Evolutionary conservation across 192 early-diverging fungal species (phyloP).

Genomic region (Entomortierella lignicola): DNA sequence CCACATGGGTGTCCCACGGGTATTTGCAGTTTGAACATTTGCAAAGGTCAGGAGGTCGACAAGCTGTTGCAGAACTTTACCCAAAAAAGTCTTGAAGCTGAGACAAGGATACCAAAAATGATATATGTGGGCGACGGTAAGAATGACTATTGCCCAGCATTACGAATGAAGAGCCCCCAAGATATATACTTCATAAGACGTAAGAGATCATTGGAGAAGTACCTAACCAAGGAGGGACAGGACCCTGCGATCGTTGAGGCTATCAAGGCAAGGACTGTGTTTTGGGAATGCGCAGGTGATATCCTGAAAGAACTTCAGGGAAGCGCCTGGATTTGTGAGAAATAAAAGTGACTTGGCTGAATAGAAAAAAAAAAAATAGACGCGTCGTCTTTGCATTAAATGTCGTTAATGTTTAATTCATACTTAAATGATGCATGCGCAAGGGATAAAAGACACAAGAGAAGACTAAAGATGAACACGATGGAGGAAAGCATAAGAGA

Average conservation of each 20-base stretch:
- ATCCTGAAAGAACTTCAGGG: constrained; percentile 20
- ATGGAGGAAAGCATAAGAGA: too few species aligned
- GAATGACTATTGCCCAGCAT: constrained; percentile 53
- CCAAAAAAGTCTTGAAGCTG: neutral
- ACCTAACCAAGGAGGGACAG: constrained; percentile 1
- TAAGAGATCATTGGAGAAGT: constrained; percentile 27
- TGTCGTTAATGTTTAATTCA: too few species aligned
- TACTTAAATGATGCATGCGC: too few species aligned
- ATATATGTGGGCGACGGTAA: constrained; percentile 49
- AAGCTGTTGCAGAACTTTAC: constrained; percentile 12
- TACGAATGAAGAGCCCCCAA: constrained; percentile 11
- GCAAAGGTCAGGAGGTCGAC: constrained; percentile 65
- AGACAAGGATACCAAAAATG: constrained; percentile 3
- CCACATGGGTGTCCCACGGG: constrained; percentile 63
- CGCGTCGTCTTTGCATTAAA: neutral
- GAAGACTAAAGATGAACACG: too few species aligned
- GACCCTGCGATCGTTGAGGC: neutral
- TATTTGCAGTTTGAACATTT: constrained; percentile 69
- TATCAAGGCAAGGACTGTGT: constrained; percentile 25
- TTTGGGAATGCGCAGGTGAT: constrained; percentile 20
- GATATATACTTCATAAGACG: constrained; percentile 37
- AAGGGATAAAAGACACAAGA: too few species aligned
- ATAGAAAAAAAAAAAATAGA: neutral
- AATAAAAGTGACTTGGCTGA: too few species aligned
- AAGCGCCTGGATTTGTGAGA: neutral